A percentile compares a stretch with the other conserved stretches of the same genome.
phyloP scores from a whole-genome alignment of 176 grass and related monocot genomes.

The Oryza nivara region DNA sequence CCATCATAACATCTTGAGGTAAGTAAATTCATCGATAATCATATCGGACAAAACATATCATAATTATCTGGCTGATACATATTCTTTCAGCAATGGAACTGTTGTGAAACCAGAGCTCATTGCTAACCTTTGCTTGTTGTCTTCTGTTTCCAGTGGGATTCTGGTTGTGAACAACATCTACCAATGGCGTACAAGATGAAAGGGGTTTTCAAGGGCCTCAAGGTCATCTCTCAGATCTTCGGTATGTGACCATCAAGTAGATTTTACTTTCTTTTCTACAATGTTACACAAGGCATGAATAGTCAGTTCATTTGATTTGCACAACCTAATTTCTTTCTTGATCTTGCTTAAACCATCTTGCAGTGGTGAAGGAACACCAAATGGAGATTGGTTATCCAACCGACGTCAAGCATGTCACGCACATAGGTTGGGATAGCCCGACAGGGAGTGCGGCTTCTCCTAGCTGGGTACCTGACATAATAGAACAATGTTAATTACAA shows the following conservation, averaged over 20 bases:
- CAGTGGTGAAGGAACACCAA: slow-evolving; percentile 72
- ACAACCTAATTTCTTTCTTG: neutral
- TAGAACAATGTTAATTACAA: slow-evolving; percentile 7
- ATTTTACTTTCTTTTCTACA: neutral
- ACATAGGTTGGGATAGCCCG: slow-evolving; percentile 78
- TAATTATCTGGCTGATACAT: neutral
- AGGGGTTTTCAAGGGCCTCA: slow-evolving; percentile 82
- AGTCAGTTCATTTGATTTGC: neutral
- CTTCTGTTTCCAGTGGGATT: slow-evolving; percentile 12
- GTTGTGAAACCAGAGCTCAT: neutral
- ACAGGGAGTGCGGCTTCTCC: slow-evolving; percentile 52
- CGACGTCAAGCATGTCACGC: slow-evolving; percentile 76
- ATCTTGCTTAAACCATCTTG: slow-evolving; percentile 3
- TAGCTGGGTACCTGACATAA: slow-evolving; percentile 59
- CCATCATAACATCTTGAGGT: slow-evolving; percentile 37
- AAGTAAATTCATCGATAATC: neutral
- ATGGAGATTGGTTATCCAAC: slow-evolving; percentile 71
- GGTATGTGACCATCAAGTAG: slow-evolving; percentile 42
- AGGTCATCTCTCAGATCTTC: slow-evolving; percentile 80
- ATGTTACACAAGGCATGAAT: neutral
- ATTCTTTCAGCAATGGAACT: neutral
- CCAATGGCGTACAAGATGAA: slow-evolving; percentile 87
- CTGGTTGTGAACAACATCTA: slow-evolving; percentile 10
- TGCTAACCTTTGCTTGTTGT: slow-evolving; percentile 3
- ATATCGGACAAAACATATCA: neutral